Conservation (phyloP, 1,284 basidiomycete species). For the Ceratobasidium papillatum region DNA sequence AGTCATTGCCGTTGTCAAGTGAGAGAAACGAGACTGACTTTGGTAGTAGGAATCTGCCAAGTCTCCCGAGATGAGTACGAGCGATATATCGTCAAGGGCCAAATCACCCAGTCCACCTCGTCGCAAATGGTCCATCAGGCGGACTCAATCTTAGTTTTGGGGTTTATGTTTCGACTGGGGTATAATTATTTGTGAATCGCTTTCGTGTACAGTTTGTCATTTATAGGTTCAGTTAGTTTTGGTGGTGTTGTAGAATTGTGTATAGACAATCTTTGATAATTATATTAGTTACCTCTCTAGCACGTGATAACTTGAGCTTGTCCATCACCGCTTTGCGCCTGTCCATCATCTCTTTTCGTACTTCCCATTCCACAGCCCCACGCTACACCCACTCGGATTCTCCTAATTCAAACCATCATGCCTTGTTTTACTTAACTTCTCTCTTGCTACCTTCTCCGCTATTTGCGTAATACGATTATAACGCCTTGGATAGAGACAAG, state of each 20-base stretch:
- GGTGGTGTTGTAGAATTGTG: background rate
- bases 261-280: background rate
- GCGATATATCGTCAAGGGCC: background rate
- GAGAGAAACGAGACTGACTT: background rate
- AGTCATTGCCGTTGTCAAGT: background rate
- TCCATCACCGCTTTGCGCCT: too few species aligned
- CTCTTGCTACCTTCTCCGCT: too few species aligned
- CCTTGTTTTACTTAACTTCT: background rate
- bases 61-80: background rate
- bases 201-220: background rate
- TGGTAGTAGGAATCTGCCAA: background rate
- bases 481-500: too few species aligned
- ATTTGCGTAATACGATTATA: too few species aligned
- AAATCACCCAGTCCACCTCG: slow-evolving; percentile 3
- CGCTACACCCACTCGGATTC: too few species aligned
- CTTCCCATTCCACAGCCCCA: too few species aligned
- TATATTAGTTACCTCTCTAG: background rate
- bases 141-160: background rate
- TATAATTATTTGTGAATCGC: background rate
- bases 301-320: background rate
- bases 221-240: background rate
- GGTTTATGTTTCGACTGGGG: background rate
- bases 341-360: too few species aligned
- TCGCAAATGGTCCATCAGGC: slow-evolving; percentile 8
- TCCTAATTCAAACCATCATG: background rate